Evolutionary conservation across 179 eudicot species (phyloP).

Genomic region (Nepenthes alata): DNA sequence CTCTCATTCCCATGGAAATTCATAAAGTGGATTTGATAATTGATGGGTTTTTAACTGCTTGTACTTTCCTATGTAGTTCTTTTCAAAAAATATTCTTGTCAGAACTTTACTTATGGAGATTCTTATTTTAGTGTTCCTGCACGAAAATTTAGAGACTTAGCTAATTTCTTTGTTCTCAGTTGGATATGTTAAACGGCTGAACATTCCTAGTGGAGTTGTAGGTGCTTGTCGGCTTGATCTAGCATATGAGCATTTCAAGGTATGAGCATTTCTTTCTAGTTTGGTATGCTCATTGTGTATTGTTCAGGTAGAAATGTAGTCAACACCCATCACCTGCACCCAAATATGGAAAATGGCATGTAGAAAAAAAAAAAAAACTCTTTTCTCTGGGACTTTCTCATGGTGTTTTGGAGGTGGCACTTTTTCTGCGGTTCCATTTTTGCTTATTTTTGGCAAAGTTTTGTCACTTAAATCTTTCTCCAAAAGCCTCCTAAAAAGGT

Average conservation of each 20-base stretch:
- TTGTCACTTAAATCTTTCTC: no score
- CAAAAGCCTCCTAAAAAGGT: no score
- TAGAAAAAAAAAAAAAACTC: no score
- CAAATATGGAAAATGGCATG: no score
- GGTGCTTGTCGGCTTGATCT: slow-evolving; percentile 95
- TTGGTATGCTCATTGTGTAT: no score
- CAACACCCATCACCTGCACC: no score
- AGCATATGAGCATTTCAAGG: slow-evolving; percentile 93
- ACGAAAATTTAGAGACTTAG: not conserved
- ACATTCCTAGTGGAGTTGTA: slow-evolving; percentile 90
- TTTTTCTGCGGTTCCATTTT: no score
- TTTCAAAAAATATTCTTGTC: not conserved
- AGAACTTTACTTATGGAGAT: not conserved
- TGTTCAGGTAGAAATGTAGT: no score
- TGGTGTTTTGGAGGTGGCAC: no score
- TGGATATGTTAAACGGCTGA: slow-evolving; percentile 70
- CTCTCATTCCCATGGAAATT: not conserved
- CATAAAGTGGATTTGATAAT: not conserved
- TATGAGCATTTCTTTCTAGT: slow-evolving; percentile 13
- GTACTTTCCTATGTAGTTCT: not conserved
- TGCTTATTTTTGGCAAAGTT: no score
- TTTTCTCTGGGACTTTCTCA: no score
- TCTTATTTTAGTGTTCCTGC: not conserved
- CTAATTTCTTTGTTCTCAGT: slow-evolving; percentile 27
- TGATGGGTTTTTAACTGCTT: not conserved